Conservation (phyloP, 345 rosid genomes). For the Arabidopsis arenosa region DNA sequence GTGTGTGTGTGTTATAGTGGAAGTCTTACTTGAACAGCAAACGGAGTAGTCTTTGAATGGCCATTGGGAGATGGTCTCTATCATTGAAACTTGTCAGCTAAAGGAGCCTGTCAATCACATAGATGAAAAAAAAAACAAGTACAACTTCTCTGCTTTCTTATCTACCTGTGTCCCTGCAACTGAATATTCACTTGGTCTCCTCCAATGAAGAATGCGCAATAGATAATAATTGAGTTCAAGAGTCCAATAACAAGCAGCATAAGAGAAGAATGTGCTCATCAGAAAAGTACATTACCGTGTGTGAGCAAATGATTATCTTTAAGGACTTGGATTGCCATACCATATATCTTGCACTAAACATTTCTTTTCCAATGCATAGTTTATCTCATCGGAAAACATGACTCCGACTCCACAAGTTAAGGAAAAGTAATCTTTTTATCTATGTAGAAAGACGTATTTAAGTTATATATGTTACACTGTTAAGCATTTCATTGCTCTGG, state of each 20-base stretch:
- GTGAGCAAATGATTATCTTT: neutral
- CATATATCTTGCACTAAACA: neutral
- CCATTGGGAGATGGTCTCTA: constrained; percentile 40
- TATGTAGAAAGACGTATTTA: constrained; percentile 6
- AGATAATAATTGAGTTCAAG: constrained; percentile 18
- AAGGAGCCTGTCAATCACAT: constrained; percentile 43
- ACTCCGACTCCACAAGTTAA: constrained; percentile 27
- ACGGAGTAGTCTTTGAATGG: constrained; percentile 51
- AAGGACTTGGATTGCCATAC: neutral
- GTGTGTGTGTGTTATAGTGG: constrained; percentile 43
- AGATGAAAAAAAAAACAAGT: constrained; percentile 22
- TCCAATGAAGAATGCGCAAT: neutral
- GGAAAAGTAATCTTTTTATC: constrained; percentile 19
- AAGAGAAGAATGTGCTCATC: constrained; percentile 17
- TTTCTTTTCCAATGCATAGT: constrained; percentile 8
- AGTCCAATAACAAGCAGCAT: constrained; percentile 6
- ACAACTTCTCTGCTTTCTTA: constrained; percentile 34
- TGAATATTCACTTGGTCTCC: constrained; percentile 40
- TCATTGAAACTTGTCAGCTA: constrained; percentile 49
- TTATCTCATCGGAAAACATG: neutral
- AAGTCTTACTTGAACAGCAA: constrained; percentile 69
- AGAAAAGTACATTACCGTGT: constrained; percentile 14
- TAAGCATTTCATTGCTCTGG: constrained; percentile 38
- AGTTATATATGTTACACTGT: constrained; percentile 37
- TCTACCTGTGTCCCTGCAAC: constrained; percentile 22